Evolutionary conservation across 2,329 filamentous ascomycete genomes (phyloP).

Genomic region (Sphaceloma murrayae): DNA sequence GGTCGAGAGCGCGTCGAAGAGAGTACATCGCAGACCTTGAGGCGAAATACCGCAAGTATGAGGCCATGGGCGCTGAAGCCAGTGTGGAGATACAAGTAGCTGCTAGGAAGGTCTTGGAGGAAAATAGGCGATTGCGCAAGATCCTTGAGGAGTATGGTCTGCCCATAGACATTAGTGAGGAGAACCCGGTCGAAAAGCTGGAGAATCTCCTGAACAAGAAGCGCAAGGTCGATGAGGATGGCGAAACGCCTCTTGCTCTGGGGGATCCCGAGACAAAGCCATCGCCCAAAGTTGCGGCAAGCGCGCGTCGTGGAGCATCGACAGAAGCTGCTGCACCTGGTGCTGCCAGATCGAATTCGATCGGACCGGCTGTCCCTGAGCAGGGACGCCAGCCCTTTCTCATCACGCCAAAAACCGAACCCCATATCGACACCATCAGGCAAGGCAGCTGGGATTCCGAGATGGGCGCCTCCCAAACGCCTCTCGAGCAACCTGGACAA

Average conservation of each 20-base stretch:
- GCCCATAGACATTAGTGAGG: too few relatives aligned
- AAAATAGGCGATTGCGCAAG: conserved; percentile 55
- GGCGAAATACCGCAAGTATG: conserved; percentile 51
- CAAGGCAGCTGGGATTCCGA: not conserved
- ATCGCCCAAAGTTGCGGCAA: not conserved
- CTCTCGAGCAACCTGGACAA: too few relatives aligned
- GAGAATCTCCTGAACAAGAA: conserved; percentile 17
- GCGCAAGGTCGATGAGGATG: conserved; percentile 15
- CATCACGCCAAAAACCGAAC: conserved; percentile 1
- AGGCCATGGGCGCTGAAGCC: conserved; percentile 57
- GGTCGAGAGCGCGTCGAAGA: conserved; percentile 63
- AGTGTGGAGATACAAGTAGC: conserved; percentile 63
- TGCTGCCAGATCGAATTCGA: not conserved
- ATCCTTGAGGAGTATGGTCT: conserved; percentile 52
- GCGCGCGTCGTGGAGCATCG: too few relatives aligned
- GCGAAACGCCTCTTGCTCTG: not conserved
- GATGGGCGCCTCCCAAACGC: not conserved
- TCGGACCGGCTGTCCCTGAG: not conserved
- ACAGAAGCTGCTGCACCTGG: too few relatives aligned
- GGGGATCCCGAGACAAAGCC: not conserved
- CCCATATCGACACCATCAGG: not conserved
- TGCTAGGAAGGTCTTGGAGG: conserved; percentile 57
- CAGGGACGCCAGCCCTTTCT: conserved; percentile 1
- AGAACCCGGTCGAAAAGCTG: conserved; percentile 17
- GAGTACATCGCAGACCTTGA: conserved; percentile 65